Evolutionary conservation across 805 yeast species (phyloP), one percentile per base, ranked within the genome.

Genomic region (Barnettozyma pratensis): DNA sequence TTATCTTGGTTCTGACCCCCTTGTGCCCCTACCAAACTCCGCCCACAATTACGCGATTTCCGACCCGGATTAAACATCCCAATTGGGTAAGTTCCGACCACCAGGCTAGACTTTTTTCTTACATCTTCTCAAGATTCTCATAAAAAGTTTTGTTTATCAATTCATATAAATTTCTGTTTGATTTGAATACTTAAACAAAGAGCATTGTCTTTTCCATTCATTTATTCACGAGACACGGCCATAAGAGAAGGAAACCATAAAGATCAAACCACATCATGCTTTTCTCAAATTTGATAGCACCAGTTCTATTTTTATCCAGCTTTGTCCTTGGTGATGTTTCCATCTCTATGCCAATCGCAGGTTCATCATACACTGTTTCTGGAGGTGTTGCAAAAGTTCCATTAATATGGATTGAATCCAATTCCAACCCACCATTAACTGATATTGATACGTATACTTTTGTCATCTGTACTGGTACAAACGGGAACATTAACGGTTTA

Each of bases 381-480:
- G 60, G 61, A 12, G 66, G 63, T 19, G 39, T 54, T 2, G 70
- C 58, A 2, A 44, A 55, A 3, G 63, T 73, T 8, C 54, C 59
- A 1, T 27, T 73, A 35, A 41, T 57, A 25, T 90, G 95, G 83
- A 63, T 72, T 27, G 84, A 81, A 52, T 77, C 76, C 53, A 81
- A 76, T 43, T 58, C 67, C 6, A 55, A 58, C 4, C 87, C 88
- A 1, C 54, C 71, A 0, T 55, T 85, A 39, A 49, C 57, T 2
- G 68, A 74, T 7, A 74, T 79, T 19, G 52, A 64, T 6, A 54
- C 68, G 1, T 80, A 75, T 51, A 68, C 81, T 1, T 69, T 91
- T 48, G 64, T 69, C 9, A 68, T 92, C 45, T 83, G 92, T 65
- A 80, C 91, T 1, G 97, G 96, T 37, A 62, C 81, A n/a, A 77